Base-by-base conservation (phyloP, 306 rosid species). In the Begonia fuchsioides region DNA sequence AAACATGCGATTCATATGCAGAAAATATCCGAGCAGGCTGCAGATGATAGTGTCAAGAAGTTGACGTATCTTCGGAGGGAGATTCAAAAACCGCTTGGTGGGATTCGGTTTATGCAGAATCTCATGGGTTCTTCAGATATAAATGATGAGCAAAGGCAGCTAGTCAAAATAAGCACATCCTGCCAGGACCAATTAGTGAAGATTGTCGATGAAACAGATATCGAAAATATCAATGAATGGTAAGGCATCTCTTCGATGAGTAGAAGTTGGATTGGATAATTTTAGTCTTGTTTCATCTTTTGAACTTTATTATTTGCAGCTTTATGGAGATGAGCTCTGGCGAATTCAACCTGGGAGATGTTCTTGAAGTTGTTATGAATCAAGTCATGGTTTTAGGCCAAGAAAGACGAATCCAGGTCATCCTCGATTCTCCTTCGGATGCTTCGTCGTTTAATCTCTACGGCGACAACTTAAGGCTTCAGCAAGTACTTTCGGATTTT, bases 391-490 rank as follows among this genome's bases (percentile, higher is more conserved):
- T 45, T 52, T 54, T 72, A 63, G 62, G 73, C 46, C 69, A 3
- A 57, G 69, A 72, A 49, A 67, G 54, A 8, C 50, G 43, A 62
- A 63, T 67, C 52, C 47, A 58, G 53, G 44, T 72, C 47, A 51
- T 58, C 51, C 57, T 39, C 47, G 63, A 72, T 35, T 67, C 63
- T 58, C 63, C 70, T 40, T 44, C 77, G 9, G 73, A 62, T 15
- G 47, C 51, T 18, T 50, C 73, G 32, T 53, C 69, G 14, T 55
- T 72, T 62, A 26, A 62, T 47, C 58, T 67, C 58, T 67, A 53
- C 32, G 77, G 77, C 55, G 73, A 72, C 55, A 72, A 67, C 51
- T 50, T 67, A 57, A 67, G 73, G 67, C 73, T 72, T 40, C 77
- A 67, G 20, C 64, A 58, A 20, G 60, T 67, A 35, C 54, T 72